Evolutionary conservation across 306 rosid genomes (phyloP), one percentile per base, ranked within the genome.

Genomic region (Acacia confusa): DNA sequence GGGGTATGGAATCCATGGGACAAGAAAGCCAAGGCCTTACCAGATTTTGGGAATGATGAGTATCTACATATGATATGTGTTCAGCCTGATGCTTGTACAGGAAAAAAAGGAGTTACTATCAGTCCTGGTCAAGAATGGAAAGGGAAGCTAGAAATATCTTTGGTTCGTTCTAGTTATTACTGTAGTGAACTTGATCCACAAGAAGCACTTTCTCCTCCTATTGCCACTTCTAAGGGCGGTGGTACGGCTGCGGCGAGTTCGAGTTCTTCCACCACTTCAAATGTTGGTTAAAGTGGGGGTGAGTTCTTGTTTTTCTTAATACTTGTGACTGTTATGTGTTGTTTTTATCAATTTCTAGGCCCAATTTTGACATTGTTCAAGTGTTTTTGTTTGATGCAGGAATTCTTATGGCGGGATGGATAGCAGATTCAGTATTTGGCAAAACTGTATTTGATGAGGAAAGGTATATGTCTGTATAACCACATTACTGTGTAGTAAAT

Each of bases 1-100:
- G 98, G 87, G 84, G 91, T 93, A 41, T 94, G 95, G 97, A 94
- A 94, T 72, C 97, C 97, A 0, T 94, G 98, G 98, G 97, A 92
- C 64, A 94, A 94, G 82, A 94, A 90, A 78, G 86, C 89, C 12
- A 94, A 90, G 81, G 76, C 87, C n/a, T 81, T 94, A 64, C 20
- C 92, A 66, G 98, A 94, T 80, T 76, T 94, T 7, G 92, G 89
- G 75, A 90, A 90, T 75, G 78, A 78, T 38, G 98, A 94, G 43
- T 92, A 94, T 84, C 88, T 84, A 79, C 79, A 86, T 15, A 85
- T 90, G 97, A 84, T 94, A 1, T 92, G 94, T 89, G 91, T 94
- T 57, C 88, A 91, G 73, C 76, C 98, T 34, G 93, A 97, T 34
- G 93, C 98, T 76, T 86, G 91, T 63, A 85, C 88, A 75, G 97